Conservation (phyloP, 495 filamentous ascomycete genomes). For the Platismatia glauca region DNA sequence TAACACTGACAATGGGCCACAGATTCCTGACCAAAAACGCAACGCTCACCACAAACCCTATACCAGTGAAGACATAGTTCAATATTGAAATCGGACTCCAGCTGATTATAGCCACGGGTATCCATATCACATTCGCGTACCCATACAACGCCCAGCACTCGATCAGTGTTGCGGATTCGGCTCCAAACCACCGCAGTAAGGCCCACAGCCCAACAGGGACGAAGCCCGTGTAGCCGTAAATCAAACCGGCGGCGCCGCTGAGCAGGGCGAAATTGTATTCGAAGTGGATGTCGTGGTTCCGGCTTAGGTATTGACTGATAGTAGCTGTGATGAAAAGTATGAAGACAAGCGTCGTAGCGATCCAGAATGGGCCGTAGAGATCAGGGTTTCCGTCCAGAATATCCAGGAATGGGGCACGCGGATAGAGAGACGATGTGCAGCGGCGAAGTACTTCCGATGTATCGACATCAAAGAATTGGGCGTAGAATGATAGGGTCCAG, state of each 20-base stretch:
- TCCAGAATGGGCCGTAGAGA: conserved; percentile 94
- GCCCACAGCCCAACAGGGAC: conserved; percentile 82
- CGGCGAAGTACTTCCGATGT: conserved; percentile 76
- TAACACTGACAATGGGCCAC: conserved; percentile 87
- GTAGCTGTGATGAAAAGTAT: conserved; percentile 93
- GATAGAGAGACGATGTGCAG: conserved; percentile 76
- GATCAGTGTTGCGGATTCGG: conserved; percentile 72
- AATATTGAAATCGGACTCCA: conserved; percentile 76
- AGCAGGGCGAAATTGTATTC: conserved; percentile 85
- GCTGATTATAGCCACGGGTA: conserved; percentile 83
- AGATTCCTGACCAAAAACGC: conserved; percentile 86
- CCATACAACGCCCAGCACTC: conserved; percentile 94
- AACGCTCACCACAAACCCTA: conserved; percentile 80
- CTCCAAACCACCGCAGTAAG: conserved; percentile 85
- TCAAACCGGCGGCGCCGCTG: conserved; percentile 71
- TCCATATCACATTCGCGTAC: conserved; percentile 93
- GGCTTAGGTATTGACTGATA: conserved; percentile 76
- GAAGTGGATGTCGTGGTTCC: conserved; percentile 51
- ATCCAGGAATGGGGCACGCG: conserved; percentile 88
- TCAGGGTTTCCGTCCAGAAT: conserved; percentile 96
- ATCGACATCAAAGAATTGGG: conserved; percentile 96
- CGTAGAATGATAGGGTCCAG: conserved; percentile 89
- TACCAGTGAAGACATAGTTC: conserved; percentile 86
- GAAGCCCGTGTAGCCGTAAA: conserved; percentile 87
- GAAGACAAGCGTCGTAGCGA: conserved; percentile 92